Evolutionary conservation across 441 rosid species (phyloP), one percentile per base, ranked within the genome.

Genomic region (Syzygium syzygioides): DNA sequence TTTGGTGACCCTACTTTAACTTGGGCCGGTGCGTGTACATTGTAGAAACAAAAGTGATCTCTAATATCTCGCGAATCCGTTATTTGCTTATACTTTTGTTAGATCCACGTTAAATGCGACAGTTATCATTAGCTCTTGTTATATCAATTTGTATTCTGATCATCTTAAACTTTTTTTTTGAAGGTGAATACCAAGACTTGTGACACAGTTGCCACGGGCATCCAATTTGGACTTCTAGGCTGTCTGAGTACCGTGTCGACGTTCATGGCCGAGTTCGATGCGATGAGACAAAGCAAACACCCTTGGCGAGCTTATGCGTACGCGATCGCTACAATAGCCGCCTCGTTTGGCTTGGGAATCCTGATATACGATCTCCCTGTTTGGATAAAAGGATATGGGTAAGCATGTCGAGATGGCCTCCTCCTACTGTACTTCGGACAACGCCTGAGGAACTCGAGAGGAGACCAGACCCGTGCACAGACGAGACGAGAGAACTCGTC

Each of bases 161-260:
- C 52, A 37, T 76, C n/a, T 76, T 12, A 76, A 10, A 23, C 17
- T n/a, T 45, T 23, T 76, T 60, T 66, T 76, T 23, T 37, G 86
- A 93, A 97, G 99, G 97, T 94, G 89, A n/a, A 92, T 68, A 93
- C 92, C 45, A 88, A 88, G 91, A 91, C 89, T 23, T 93, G 96
- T 87, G 86, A 91, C 87, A 95, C 95, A 1, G 90, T 95, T 76
- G 93, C 93, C 76, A 87, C 91, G 0, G 94, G 98, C 54, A 89
- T 95, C 91, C 96, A 98, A 89, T 91, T 98, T 5, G 99, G 99
- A 57, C 91, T 98, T 45, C 76, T 94, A 87, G 99, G 99, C 57
- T 96, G 99, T 93, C 90, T 98, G 34, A 96, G 99, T 87, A 98
- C 99, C 12, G 99, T 98, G 68, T 98, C 99, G 13, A 97, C 99